These are phyloP conservation scores for Millerago galiae DNA, from an alignment of 805 yeast genomes.

Conservation along the genomic window DNA sequence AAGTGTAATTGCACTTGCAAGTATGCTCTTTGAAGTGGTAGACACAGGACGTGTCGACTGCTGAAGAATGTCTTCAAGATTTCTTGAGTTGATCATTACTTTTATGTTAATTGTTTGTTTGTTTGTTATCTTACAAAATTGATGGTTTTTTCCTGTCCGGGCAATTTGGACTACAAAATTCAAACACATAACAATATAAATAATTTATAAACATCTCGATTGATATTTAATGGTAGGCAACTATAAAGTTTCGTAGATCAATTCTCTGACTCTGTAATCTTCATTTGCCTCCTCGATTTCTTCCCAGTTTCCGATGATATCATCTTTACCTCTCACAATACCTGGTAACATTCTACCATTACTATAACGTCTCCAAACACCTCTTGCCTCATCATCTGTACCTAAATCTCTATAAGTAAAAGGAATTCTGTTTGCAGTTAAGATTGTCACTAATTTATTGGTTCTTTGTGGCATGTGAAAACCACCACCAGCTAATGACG, in stretches of 20 bases:
- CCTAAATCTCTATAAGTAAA: conserved; percentile 74
- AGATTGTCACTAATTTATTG: conserved; percentile 64
- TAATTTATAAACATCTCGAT: background rate
- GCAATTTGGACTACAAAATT: background rate
- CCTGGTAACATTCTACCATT: conserved; percentile 78
- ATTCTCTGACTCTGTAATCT: conserved; percentile 55
- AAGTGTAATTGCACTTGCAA: conserved; percentile 4
- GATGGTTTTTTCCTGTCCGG: background rate
- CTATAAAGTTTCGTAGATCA: conserved; percentile 58
- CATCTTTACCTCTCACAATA: conserved; percentile 75
- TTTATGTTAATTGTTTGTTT: background rate
- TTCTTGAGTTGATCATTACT: conserved; percentile 5
- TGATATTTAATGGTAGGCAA: background rate
- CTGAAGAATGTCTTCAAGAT: conserved; percentile 5
- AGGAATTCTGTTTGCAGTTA: conserved; percentile 65
- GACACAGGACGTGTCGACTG: conserved; percentile 5
- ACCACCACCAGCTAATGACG: conserved; percentile 83
- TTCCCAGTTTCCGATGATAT: conserved; percentile 77
- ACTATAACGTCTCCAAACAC: conserved; percentile 72
- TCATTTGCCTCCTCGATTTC: conserved; percentile 86
- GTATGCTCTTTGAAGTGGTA: conserved; percentile 2
- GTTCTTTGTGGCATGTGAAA: conserved; percentile 74
- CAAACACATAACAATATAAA: background rate
- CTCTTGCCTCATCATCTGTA: conserved; percentile 80
- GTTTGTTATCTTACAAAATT: background rate